These are phyloP conservation scores for Silene uniflora DNA, from an alignment of 148 eudicot species.

Conservation along the genomic window DNA sequence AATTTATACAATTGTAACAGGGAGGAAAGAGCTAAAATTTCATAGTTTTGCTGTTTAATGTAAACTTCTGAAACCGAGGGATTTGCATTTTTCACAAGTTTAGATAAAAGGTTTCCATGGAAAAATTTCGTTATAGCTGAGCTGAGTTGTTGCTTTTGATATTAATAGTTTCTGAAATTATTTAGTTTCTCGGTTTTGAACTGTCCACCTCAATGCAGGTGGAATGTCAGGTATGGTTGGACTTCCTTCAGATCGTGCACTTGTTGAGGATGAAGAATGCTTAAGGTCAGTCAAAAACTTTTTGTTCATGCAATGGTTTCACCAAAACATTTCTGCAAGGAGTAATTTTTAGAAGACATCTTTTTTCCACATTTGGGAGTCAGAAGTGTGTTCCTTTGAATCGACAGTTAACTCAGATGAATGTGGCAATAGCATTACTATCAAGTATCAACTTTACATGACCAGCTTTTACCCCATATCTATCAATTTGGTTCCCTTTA, in stretches of 20 bases:
- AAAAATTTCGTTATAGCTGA: background rate
- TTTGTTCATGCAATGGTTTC: no score
- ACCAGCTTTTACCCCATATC: background rate
- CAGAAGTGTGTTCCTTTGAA: no score
- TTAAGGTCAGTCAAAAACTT: constrained; percentile 42
- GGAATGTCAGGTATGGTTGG: constrained; percentile 88
- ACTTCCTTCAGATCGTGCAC: constrained; percentile 91
- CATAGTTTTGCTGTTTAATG: background rate
- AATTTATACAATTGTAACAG: background rate
- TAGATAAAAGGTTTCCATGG: background rate
- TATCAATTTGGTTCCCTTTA: background rate
- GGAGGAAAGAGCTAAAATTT: background rate
- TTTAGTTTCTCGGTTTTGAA: background rate
- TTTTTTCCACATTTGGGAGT: background rate
- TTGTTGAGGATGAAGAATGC: constrained; percentile 88
- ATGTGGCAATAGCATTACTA: background rate
- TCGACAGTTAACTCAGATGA: no score
- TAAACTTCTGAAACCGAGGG: background rate
- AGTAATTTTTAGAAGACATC: background rate
- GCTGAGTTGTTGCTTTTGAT: background rate
- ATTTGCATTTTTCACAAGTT: background rate
- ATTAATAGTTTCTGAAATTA: background rate
- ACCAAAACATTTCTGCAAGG: no score
- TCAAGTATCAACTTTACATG: background rate
- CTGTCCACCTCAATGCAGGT: constrained; percentile 33